These are phyloP conservation scores for Phaeolepiota aurea DNA, from an alignment of 768 basidiomycete species.

Conservation along the genomic window DNA sequence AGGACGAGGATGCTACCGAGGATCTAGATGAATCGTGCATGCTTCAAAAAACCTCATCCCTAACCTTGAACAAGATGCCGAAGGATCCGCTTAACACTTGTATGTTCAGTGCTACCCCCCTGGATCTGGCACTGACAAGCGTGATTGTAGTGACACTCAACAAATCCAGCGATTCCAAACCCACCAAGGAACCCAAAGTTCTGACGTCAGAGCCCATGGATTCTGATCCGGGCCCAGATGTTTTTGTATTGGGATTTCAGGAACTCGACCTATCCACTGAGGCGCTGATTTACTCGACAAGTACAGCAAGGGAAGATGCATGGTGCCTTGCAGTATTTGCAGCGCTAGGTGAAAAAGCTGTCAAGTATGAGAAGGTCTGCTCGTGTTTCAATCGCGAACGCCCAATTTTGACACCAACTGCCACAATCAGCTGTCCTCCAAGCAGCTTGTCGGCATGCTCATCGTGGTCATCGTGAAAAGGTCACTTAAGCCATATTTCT, in stretches of 20 bases:
- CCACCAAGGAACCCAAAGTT: conserved; percentile 4
- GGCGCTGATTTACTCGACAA: conserved; percentile 64
- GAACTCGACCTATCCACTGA: conserved; percentile 76
- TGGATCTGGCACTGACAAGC: neutral
- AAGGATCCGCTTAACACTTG: conserved; percentile 17
- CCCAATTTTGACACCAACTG: neutral
- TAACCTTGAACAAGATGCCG: conserved; percentile 17
- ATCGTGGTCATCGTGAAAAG: conserved; percentile 61
- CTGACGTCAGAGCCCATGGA: conserved; percentile 13
- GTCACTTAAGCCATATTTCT: conserved; percentile 37
- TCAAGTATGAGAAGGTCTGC: conserved; percentile 57
- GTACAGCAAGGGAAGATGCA: conserved; percentile 55
- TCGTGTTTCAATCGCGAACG: neutral
- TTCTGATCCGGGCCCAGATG: conserved; percentile 37
- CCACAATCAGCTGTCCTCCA: conserved; percentile 49
- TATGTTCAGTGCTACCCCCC: conserved; percentile 7
- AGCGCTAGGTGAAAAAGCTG: conserved; percentile 58
- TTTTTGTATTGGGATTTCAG: conserved; percentile 74
- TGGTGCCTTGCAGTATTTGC: conserved; percentile 65
- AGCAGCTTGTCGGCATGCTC: conserved; percentile 82
- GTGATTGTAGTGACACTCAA: neutral
- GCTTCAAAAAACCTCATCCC: conserved; percentile 4
- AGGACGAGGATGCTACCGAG: conserved; percentile 2
- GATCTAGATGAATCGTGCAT: neutral
- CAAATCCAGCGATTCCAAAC: conserved; percentile 1